These are phyloP conservation scores for Dalbergia oliveri DNA, from an alignment of 306 rosid genomes.

Conservation along the genomic window DNA sequence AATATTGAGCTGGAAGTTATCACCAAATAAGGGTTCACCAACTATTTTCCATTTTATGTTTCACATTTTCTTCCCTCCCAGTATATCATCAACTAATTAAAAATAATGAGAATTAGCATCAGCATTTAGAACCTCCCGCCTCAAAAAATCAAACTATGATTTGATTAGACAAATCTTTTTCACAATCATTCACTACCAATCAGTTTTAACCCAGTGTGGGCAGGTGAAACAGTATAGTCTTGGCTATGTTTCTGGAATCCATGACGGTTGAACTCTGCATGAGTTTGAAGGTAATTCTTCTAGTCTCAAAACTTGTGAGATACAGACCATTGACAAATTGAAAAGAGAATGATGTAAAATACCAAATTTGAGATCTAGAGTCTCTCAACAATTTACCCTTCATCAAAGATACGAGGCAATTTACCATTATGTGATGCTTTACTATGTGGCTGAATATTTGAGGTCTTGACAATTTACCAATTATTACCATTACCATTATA, in stretches of 20 bases:
- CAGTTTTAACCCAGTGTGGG: conserved; percentile 15
- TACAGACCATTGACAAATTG: not conserved
- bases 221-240: conserved; percentile 10
- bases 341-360: not conserved
- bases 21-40: conserved; percentile 23
- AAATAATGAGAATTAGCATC: too few species aligned
- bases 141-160: not conserved
- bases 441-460: not conserved
- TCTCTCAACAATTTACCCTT: not conserved
- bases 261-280: conserved; percentile 13
- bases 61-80: not conserved
- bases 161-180: conserved; percentile 11
- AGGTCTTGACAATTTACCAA: not conserved
- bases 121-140: not conserved
- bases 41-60: not conserved
- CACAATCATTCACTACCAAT: conserved; percentile 12
- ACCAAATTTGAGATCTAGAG: not conserved
- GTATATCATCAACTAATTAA: not conserved
- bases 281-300: not conserved
- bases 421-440: not conserved
- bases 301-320: not conserved
- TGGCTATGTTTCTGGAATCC: not conserved
- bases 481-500: not conserved
- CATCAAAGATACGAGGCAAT: not conserved
- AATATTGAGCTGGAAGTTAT: conserved; percentile 6